Evolutionary conservation across 2,329 filamentous ascomycete species (phyloP), one percentile per base, ranked within the genome.

Genomic region (Apiospora kogelbergensis): DNA sequence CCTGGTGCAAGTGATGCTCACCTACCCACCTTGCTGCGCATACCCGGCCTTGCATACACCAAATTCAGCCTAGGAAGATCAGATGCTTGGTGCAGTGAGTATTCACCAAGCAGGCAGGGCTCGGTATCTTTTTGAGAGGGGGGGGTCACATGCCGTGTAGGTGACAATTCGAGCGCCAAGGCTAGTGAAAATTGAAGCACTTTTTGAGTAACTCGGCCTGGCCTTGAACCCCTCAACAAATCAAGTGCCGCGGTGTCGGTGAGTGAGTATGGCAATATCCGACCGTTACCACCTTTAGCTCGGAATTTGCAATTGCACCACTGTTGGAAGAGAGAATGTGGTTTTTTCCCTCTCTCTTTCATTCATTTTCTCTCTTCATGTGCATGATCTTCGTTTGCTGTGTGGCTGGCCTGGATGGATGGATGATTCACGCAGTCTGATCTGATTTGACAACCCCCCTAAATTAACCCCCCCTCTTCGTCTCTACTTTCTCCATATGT

Each of bases 181-280:
- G 53, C 53, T 60, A 60, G n/a, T 60, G 15, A 37, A 60, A 60
- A 60, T 22, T 37, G 53, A 37, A 60, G 26, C 53, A 60, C 30
- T 60, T 60, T 60, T 37, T n/a, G 9, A 60, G 11, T 22, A 60
- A 37, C 17, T 60, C 20, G 53, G 22, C 30, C 53, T 37, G 53
- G 53, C 30, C 53, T 60, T 60, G 17, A 37, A 60, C 53, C 44
- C 45, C 65, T 40, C 65, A 66, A 66, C 65, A 66, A 66, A 66
- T 66, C 65, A 66, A 24, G 44, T 46, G 30, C 65, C 45, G 42
- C 30, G 44, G 65, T 64, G 60, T 65, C 63, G 63, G 63, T 65
- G 63, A 65, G 63, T 26, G 53, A 60, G 26, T 17, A 60, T 60
- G 53, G 53, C 2, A 60, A 60, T 15, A 60, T 60, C 53, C 53